Conservation (phyloP, 352 stramenopile species). For the Pythium sukuiense region DNA sequence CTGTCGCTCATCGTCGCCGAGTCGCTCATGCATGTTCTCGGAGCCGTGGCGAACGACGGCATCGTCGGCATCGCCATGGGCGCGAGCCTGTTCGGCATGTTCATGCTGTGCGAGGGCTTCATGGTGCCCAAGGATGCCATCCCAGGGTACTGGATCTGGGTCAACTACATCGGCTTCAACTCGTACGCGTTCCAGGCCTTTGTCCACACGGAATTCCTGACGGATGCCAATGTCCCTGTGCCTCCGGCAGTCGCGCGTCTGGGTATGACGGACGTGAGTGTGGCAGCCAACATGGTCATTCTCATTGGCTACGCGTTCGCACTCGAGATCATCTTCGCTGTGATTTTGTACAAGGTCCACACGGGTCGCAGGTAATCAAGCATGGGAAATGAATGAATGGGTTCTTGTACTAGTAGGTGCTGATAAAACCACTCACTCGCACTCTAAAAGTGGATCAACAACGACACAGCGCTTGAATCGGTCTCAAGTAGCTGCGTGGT, state of each 20-base stretch:
- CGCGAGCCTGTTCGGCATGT: slow-evolving; percentile 81
- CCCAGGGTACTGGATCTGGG: slow-evolving; percentile 75
- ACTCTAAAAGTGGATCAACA: too few species aligned
- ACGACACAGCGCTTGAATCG: too few species aligned
- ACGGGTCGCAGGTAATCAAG: too few species aligned
- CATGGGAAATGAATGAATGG: too few species aligned
- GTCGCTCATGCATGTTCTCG: slow-evolving; percentile 78
- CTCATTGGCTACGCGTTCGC: slow-evolving; percentile 43
- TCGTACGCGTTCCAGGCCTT: slow-evolving; percentile 85
- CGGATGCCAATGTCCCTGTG: slow-evolving; percentile 19
- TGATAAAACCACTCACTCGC: too few species aligned
- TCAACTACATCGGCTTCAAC: slow-evolving; percentile 86
- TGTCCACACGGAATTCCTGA: slow-evolving; percentile 79
- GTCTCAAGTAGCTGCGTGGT: too few species aligned
- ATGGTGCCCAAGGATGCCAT: slow-evolving; percentile 68
- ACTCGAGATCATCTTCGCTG: slow-evolving; percentile 51
- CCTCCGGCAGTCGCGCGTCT: slow-evolving; percentile 36
- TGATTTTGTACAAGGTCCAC: slow-evolving; percentile 22
- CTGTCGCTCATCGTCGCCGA: slow-evolving; percentile 75
- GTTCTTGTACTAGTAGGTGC: too few species aligned
- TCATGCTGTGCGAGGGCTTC: slow-evolving; percentile 87
- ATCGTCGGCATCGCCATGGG: slow-evolving; percentile 85
- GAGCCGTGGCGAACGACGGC: slow-evolving; percentile 73
- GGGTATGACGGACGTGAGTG: slow-evolving; percentile 57
- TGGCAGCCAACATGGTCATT: slow-evolving; percentile 54